Percentiles rank a stretch among this genome's conserved stretches.
These are phyloP conservation scores for Cornus suecica DNA, from an alignment of 148 eudicot species.

Conservation along the genomic window DNA sequence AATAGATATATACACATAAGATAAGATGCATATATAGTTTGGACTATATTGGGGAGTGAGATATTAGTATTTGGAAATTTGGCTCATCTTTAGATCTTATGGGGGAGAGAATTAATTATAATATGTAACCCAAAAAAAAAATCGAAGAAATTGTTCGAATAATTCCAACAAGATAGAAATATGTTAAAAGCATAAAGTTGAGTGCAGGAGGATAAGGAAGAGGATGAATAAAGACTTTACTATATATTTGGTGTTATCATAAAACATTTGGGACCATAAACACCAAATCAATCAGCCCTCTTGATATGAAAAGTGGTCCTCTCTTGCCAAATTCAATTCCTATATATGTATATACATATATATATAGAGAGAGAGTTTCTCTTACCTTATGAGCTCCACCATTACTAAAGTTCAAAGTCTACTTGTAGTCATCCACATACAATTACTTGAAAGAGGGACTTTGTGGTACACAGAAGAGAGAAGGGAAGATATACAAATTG, in stretches of 20 bases:
- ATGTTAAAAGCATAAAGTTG: slow-evolving; percentile 13
- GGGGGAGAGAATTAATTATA: not conserved
- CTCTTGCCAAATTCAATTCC: slow-evolving; percentile 2
- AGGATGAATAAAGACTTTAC: not conserved
- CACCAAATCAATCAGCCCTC: not conserved
- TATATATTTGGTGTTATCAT: not conserved
- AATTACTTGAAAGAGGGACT: not conserved
- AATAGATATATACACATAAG: too few species aligned
- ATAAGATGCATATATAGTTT: not conserved
- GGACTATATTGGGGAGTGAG: not conserved
- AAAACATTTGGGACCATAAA: slow-evolving; percentile 22
- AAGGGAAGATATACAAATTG: not conserved
- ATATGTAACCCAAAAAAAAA: not conserved
- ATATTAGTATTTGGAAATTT: not conserved
- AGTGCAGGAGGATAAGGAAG: not conserved
- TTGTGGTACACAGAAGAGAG: not conserved
- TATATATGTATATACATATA: not conserved
- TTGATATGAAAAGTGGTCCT: slow-evolving; percentile 14
- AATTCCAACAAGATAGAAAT: slow-evolving; percentile 16
- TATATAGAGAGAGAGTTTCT: not conserved
- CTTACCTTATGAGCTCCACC: slow-evolving; percentile 10
- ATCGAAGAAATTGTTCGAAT: not conserved
- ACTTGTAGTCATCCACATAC: not conserved
- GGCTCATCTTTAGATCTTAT: not conserved
- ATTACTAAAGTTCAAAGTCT: not conserved